These are phyloP conservation scores for Wallacemonas sp. DNA, from an alignment of 208 protist genomes.

Conservation along the genomic window DNA sequence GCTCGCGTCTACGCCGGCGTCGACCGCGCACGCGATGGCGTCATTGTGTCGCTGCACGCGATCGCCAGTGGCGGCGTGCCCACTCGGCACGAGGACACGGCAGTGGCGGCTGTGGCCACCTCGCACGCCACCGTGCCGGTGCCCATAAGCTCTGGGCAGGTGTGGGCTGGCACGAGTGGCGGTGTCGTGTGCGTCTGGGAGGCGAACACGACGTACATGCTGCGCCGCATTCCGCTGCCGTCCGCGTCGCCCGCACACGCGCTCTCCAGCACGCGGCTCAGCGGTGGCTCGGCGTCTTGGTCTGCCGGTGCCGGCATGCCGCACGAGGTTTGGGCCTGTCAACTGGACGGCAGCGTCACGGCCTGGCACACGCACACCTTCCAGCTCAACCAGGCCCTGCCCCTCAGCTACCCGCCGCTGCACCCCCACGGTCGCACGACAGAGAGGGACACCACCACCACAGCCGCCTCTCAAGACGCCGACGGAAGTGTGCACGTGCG, in stretches of 20 bases:
- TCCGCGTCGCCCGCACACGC: constrained; percentile 29
- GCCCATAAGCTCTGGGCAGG: constrained; percentile 7
- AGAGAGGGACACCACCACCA: no score
- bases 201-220: constrained; percentile 18
- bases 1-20: neutral
- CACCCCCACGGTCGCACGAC: no score
- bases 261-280: neutral
- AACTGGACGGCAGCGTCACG: constrained; percentile 43
- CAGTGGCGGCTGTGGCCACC: no score
- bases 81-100: no score
- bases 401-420: constrained; percentile 42
- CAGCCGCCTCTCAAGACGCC: no score
- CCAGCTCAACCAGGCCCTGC: constrained; percentile 31
- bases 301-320: neutral
- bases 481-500: neutral
- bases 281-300: no score
- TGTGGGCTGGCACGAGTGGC: constrained; percentile 43
- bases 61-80: neutral
- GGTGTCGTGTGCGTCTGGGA: constrained; percentile 46
- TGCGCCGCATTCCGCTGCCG: constrained; percentile 30
- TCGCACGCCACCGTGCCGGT: no score
- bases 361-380: constrained; percentile 37
- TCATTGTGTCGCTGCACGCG: constrained; percentile 1
- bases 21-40: neutral
- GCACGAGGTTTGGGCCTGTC: constrained; percentile 34